phyloP scores from a whole-genome alignment of 1,284 basidiomycete species.

The Cutaneotrichosporon daszewskae region DNA sequence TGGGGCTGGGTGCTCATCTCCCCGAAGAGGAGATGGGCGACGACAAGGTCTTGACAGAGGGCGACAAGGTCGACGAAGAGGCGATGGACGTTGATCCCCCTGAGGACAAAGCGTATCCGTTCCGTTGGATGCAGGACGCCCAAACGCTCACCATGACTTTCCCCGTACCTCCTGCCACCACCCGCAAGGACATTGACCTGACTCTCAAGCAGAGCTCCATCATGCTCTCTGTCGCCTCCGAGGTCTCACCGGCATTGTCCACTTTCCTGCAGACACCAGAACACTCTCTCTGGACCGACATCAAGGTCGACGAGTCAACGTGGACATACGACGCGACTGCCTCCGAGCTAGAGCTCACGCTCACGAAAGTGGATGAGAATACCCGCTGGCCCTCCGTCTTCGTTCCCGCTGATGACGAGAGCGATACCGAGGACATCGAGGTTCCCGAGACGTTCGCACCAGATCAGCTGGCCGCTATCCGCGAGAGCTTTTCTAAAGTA shows the following conservation, averaged over 20 bases:
- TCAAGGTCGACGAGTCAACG: constrained; percentile 64
- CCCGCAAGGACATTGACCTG: constrained; percentile 61
- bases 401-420: constrained; percentile 30
- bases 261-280: constrained; percentile 52
- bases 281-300: constrained; percentile 67
- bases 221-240: constrained; percentile 45
- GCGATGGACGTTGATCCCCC: constrained; percentile 10
- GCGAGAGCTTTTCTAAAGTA: constrained; percentile 52
- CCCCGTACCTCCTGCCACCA: constrained; percentile 65
- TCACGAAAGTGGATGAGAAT: constrained; percentile 68
- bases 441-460: constrained; percentile 86
- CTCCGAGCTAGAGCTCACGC: constrained; percentile 69
- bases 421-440: constrained; percentile 56
- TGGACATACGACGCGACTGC: constrained; percentile 79
- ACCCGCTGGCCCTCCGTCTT: constrained; percentile 84
- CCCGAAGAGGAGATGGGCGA: background rate
- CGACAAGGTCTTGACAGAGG: background rate
- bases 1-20: constrained; percentile 31
- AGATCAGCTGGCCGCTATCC: constrained; percentile 68
- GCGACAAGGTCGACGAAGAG: background rate
- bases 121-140: constrained; percentile 83
- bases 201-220: constrained; percentile 61
- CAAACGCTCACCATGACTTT: constrained; percentile 78
- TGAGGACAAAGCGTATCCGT: constrained; percentile 53
- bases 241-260: constrained; percentile 52